Base-by-base conservation (phyloP, 2,329 filamentous ascomycete species). In the Penicillium janthinellum region DNA sequence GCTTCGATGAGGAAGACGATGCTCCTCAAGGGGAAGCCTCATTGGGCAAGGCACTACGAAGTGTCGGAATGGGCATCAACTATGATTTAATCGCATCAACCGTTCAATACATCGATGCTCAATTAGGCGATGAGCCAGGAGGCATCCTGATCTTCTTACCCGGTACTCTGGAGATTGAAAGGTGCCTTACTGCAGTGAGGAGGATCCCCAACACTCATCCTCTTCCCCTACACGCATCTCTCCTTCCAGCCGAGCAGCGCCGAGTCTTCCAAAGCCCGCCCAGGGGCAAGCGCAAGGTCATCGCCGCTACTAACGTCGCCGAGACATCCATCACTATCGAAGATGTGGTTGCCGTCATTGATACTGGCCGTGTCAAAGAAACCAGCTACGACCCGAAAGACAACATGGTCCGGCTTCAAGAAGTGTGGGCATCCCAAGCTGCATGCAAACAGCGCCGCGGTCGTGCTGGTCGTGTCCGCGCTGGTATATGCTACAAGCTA, bases 271-370 rank as follows among this genome's bases (percentile, higher is more conserved):
- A 86, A 31, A 82, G 83, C 14, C 80, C 95, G 4, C 93, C 94
- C 0, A 75, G 79, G 2, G 92, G 92, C 0, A 93, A 91, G 77
- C 85, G 95, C 38, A 99, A 99, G 77, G 86, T 99, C 12, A 90
- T 99, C 37, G 91, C 94, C 6, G 91, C 95, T 0, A 99, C 95
- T 47, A 99, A 99, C 70, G 94, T 99, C 2, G 95, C 95, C 1
- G 95, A 99, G 75, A 99, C 95, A 0, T 98, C 95, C 2, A 98
- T 99, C 73, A 99, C 95, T 0, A 99, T 99, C 61, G 93, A 97
- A 72, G 95, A 99, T 72, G 91, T 99, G 55, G 90, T 98, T 2
- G 94, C 91, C 2, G 95, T 99, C 48, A 94, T 99, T 64, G 95
- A 99, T 74, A 95, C 90, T 11, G 95, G 95, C 31, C 88, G 92